Conservation (phyloP, 2,329 filamentous ascomycete species). For the Botrytis fragariae region DNA sequence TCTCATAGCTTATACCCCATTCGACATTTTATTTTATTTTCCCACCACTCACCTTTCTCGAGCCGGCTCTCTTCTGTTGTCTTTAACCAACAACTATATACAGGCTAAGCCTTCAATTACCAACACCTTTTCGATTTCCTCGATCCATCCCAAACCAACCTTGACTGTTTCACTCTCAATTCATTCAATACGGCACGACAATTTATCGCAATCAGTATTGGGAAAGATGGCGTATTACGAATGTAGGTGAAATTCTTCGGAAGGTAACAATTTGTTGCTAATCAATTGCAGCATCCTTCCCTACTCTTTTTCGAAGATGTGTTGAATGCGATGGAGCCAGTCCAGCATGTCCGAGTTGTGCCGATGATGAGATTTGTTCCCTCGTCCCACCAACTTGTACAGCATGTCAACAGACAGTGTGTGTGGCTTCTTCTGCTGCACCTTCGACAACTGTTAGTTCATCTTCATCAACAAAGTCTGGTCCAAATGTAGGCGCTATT, state of each 20-base stretch:
- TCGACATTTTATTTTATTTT: background rate
- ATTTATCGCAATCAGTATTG: background rate
- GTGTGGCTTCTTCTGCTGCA: slow-evolving; percentile 43
- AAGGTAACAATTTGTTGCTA: slow-evolving; percentile 22
- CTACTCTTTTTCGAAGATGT: slow-evolving; percentile 55
- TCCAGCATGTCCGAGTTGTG: slow-evolving; percentile 61
- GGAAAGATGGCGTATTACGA: slow-evolving; percentile 18
- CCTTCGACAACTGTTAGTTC: slow-evolving; percentile 28
- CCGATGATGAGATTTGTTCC: slow-evolving; percentile 54
- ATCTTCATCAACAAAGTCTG: slow-evolving; percentile 41
- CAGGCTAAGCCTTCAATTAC: slow-evolving; percentile 5
- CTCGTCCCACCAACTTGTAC: slow-evolving; percentile 59
- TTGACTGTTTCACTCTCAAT: background rate
- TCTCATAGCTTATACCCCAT: background rate
- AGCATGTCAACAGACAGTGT: slow-evolving; percentile 56
- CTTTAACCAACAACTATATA: background rate
- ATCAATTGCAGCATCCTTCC: slow-evolving; percentile 32
- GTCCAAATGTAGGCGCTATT: slow-evolving; percentile 77
- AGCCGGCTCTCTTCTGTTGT: slow-evolving; percentile 11
- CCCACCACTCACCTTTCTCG: background rate
- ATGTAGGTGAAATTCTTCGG: slow-evolving; percentile 17
- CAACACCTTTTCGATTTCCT: background rate
- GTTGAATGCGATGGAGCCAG: slow-evolving; percentile 49
- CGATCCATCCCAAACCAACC: background rate
- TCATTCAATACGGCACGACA: slow-evolving; percentile 21